Evolutionary conservation across 768 basidiomycete genomes (phyloP), one percentile per base, ranked within the genome.

Genomic region (Amanita rubescens): DNA sequence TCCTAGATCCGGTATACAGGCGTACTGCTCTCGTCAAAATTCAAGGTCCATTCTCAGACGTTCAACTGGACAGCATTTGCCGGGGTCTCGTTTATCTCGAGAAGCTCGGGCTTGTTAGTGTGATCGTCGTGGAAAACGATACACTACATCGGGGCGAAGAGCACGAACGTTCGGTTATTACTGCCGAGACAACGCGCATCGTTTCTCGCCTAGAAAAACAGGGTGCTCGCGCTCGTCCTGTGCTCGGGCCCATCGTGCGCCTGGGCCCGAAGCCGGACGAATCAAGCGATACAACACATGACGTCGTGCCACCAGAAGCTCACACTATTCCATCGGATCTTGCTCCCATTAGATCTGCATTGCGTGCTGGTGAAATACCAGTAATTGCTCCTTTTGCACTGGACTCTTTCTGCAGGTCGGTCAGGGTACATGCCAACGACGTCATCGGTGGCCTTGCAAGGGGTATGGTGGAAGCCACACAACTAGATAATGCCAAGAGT

Each of bases 11-110:
- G 5, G 80, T 90, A 50, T 73, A 82, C 54, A 79, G 84, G 41
- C 86, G 91, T 49, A 95, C 96, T 0, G 93, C 94, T 4, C 82
- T 99, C 14, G 94, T 99, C 60, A 98, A 98, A 70, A 73, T 98
- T 2, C 96, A 98, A 67, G 93, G 94, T 9, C 96, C 96, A 2
- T 98, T 98, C 65, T 87, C 83, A 9, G 87, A 95, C 68, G 78
- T 84, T 7, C 96, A 97, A 62, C 81, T 98, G 54, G 90, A 95
- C 59, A 94, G 94, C 66, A 91, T 99, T 59, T 84, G 88, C 37
- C 81, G 87, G 37, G 96, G 96, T 49, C 81, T 99, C 73, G 90
- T 94, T 37, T 94, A 96, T 66, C 81, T 99, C 44, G 90, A 95
- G 67, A 95, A 94, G 65, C 85, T 98, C 15, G 96, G 96, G 1